phyloP scores from a whole-genome alignment of 768 basidiomycete species.

The Trametopsis cervina region DNA sequence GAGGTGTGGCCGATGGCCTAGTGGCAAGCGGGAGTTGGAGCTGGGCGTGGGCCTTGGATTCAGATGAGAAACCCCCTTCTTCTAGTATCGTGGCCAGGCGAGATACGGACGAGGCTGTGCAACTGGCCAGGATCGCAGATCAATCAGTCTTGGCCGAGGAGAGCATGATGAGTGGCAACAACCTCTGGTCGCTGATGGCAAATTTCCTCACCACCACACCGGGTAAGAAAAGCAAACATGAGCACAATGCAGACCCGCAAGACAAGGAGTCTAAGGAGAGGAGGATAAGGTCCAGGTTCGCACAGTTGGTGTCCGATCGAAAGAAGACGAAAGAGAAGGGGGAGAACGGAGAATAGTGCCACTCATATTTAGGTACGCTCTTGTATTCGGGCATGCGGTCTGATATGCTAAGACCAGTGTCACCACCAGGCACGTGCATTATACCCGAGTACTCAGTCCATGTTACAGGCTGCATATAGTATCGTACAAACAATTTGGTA shows the following conservation, averaged over 20 bases:
- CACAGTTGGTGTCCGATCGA: slow-evolving; percentile 15
- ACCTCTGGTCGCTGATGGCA: slow-evolving; percentile 61
- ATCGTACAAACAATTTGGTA: too few relatives aligned
- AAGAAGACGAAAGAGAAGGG: slow-evolving; percentile 6
- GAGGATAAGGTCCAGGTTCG: slow-evolving; percentile 15
- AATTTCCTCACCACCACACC: slow-evolving; percentile 55
- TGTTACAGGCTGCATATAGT: too few relatives aligned
- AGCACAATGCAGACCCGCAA: neutral
- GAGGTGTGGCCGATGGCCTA: slow-evolving; percentile 25
- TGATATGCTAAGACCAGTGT: too few relatives aligned
- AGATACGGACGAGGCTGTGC: slow-evolving; percentile 76
- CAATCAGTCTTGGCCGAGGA: slow-evolving; percentile 54
- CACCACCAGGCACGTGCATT: too few relatives aligned
- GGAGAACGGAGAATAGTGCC: too few relatives aligned
- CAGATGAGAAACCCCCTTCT: slow-evolving; percentile 78
- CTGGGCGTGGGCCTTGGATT: slow-evolving; percentile 84
- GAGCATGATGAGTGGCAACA: slow-evolving; percentile 54
- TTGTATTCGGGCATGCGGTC: too few relatives aligned
- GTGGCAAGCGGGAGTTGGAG: slow-evolving; percentile 52
- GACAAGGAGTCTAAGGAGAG: slow-evolving; percentile 11
- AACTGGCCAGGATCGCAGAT: slow-evolving; percentile 70
- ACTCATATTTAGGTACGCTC: too few relatives aligned
- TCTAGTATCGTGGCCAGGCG: slow-evolving; percentile 87
- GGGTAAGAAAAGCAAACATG: slow-evolving; percentile 26
- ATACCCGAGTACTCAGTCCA: too few relatives aligned